phyloP scores from a whole-genome alignment of 1,284 basidiomycete species.

The Agaricales sp. region DNA sequence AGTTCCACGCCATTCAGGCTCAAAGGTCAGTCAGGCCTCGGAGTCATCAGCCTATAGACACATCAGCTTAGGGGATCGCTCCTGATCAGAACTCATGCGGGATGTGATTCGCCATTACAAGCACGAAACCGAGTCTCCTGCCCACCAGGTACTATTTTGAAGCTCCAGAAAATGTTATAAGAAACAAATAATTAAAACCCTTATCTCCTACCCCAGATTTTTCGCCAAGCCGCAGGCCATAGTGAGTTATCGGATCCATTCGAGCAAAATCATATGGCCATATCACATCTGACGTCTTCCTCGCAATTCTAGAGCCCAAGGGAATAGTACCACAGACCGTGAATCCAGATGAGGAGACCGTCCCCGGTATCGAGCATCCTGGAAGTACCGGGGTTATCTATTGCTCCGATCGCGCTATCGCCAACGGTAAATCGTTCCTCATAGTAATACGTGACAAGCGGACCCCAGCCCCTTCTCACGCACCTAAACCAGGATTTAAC shows the following conservation, averaged over 20 bases:
- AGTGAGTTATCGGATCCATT: constrained; percentile 9
- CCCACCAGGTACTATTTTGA: constrained; percentile 71
- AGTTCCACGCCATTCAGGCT: background rate
- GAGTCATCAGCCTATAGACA: too few species aligned
- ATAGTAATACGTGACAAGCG: too few species aligned
- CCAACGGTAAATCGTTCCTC: constrained; percentile 56
- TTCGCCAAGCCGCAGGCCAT: constrained; percentile 61
- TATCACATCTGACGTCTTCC: too few species aligned
- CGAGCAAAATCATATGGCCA: too few species aligned
- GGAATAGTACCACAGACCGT: constrained; percentile 53
- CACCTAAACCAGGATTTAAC: constrained; percentile 44
- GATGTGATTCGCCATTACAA: constrained; percentile 47
- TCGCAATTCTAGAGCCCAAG: constrained; percentile 29
- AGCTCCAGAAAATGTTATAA: too few species aligned
- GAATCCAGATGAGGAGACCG: constrained; percentile 73
- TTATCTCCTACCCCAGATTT: constrained; percentile 35
- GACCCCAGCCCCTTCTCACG: too few species aligned
- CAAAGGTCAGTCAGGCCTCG: background rate
- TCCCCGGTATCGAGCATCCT: constrained; percentile 75
- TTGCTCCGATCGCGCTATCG: constrained; percentile 81
- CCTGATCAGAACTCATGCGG: background rate
- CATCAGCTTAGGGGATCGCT: too few species aligned
- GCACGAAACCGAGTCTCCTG: constrained; percentile 75
- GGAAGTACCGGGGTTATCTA: constrained; percentile 77
- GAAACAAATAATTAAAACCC: too few species aligned